phyloP scores from a whole-genome alignment of 306 rosid species.

The Betula pendula region DNA sequence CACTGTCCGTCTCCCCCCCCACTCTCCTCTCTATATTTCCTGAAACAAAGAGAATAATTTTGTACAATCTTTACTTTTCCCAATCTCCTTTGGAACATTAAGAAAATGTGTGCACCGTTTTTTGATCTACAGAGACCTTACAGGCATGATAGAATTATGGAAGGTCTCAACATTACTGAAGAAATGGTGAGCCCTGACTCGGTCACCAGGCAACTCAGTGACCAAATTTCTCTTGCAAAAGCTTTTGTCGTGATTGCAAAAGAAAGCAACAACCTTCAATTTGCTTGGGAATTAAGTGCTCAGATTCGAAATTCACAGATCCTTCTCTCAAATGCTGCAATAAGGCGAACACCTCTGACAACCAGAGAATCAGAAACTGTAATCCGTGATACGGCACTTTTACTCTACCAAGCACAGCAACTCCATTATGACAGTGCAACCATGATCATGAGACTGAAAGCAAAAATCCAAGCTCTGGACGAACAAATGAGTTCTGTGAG shows the following conservation, averaged over 20 bases:
- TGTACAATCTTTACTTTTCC: not conserved
- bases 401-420: conserved; percentile 84
- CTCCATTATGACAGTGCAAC: conserved; percentile 89
- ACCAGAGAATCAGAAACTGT: conserved; percentile 60
- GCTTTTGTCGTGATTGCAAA: conserved; percentile 87
- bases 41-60: not conserved
- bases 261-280: conserved; percentile 83
- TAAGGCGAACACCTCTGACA: conserved; percentile 68
- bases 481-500: conserved; percentile 75
- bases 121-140: conserved; percentile 55
- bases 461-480: conserved; percentile 75
- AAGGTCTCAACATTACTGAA: conserved; percentile 80
- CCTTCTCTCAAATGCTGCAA: conserved; percentile 82
- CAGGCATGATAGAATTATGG: conserved; percentile 66
- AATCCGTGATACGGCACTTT: conserved; percentile 71
- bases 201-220: conserved; percentile 71
- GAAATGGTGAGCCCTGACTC: conserved; percentile 78
- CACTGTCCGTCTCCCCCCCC: too few relatives aligned
- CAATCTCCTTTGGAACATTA: not conserved
- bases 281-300: conserved; percentile 95
- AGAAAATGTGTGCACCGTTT: conserved; percentile 18
- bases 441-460: conserved; percentile 88
- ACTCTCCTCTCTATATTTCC: too few relatives aligned
- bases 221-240: conserved; percentile 85
- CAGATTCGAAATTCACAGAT: conserved; percentile 83